Evolutionary conservation across 805 yeast genomes (phyloP).

Genomic region (Sugiyamaella americana): DNA sequence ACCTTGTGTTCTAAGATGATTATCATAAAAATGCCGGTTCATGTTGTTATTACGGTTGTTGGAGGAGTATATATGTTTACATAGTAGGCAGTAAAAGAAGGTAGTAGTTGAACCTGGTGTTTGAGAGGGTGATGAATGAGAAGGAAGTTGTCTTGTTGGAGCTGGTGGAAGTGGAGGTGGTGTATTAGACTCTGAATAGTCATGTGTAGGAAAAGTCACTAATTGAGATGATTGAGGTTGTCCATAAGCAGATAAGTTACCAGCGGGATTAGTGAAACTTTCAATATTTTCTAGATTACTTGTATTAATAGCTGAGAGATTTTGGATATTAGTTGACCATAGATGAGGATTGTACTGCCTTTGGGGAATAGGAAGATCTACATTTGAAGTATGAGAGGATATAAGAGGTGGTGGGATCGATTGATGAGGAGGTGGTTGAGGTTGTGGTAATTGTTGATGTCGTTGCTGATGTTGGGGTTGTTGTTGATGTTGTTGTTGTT

Average conservation of each 20-base stretch:
- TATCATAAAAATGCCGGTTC: slow-evolving; percentile 6
- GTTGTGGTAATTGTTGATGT: background rate
- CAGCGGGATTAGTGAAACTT: background rate
- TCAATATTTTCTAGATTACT: background rate
- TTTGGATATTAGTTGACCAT: too few relatives aligned
- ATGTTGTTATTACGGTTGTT: slow-evolving; percentile 7
- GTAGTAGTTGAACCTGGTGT: background rate
- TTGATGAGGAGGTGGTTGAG: background rate
- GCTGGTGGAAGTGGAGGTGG: background rate
- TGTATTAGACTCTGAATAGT: too few relatives aligned
- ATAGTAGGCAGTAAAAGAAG: slow-evolving; percentile 18
- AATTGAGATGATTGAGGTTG: background rate
- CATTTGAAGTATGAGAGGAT: too few relatives aligned
- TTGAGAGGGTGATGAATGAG: background rate
- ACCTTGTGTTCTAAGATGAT: slow-evolving; percentile 1
- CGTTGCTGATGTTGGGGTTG: background rate
- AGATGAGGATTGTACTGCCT: too few relatives aligned
- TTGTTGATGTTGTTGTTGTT: background rate
- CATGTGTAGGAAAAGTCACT: background rate
- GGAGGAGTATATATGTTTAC: slow-evolving; percentile 5
- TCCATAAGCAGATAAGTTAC: too few relatives aligned
- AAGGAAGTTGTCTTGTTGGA: background rate
- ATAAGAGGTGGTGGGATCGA: too few relatives aligned
- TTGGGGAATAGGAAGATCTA: too few relatives aligned
- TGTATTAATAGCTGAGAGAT: too few relatives aligned